Conservation (phyloP, 1,284 basidiomycete genomes). For the Stygiomarasmius scandens region DNA sequence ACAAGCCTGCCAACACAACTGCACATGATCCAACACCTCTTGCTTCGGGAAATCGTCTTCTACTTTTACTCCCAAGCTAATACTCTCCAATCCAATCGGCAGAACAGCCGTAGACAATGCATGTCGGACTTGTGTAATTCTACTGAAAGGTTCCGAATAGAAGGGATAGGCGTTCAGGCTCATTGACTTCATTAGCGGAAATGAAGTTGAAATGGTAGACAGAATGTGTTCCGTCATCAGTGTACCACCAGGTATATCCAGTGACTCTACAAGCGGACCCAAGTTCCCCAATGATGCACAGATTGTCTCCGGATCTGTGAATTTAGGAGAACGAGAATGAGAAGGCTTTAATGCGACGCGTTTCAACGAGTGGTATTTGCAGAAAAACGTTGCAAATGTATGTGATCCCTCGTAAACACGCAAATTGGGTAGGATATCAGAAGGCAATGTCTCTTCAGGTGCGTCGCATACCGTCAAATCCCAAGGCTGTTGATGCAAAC, state of each 20-base stretch:
- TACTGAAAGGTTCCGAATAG: not conserved
- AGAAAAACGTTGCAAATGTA: conserved; percentile 1
- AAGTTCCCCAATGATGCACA: not conserved
- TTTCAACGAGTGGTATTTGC: not conserved
- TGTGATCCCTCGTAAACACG: not conserved
- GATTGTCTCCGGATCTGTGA: not conserved
- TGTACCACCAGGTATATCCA: conserved; percentile 1
- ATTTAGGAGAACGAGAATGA: not conserved
- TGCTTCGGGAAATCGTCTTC: conserved; percentile 2
- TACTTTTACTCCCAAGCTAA: not conserved
- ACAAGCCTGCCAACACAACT: not conserved
- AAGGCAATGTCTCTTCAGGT: not conserved
- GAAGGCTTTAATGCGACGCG: not conserved
- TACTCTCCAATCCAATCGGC: not conserved
- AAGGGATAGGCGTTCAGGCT: not conserved
- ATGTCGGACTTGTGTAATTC: not conserved
- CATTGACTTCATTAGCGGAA: not conserved
- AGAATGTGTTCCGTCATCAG: conserved; percentile 1
- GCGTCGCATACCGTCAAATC: not conserved
- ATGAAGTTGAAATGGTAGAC: not conserved
- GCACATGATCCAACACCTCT: conserved; percentile 1
- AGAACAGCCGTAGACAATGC: not conserved
- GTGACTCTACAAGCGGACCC: not conserved
- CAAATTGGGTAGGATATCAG: not conserved
- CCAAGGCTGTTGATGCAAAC: conserved; percentile 2